Percentiles rank a stretch among this genome's conserved stretches.
These are phyloP conservation scores for Globisporangium lucens DNA, from an alignment of 352 stramenopile species.

Conservation along the genomic window DNA sequence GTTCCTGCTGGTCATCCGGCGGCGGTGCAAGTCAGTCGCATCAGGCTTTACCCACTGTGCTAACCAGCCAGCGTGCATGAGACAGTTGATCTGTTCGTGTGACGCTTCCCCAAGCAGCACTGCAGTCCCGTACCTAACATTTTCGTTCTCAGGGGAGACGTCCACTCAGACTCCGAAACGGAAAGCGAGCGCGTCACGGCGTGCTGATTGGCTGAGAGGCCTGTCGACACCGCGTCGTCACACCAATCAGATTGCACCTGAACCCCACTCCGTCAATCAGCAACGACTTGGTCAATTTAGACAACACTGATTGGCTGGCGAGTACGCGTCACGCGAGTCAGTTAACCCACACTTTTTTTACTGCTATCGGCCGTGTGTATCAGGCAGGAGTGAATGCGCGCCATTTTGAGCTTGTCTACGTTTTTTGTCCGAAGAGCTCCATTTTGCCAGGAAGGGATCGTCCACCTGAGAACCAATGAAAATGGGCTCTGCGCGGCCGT, in stretches of 20 bases:
- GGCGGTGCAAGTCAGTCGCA: not conserved
- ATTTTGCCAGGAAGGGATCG: not conserved
- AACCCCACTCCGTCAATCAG: not conserved
- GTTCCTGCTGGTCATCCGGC: conserved; percentile 10
- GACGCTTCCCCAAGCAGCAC: conserved; percentile 16
- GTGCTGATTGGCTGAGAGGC: not conserved
- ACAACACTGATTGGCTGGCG: not conserved
- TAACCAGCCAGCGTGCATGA: conserved; percentile 9
- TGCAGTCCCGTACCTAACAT: not conserved
- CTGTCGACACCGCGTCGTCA: conserved; percentile 7
- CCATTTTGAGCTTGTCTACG: conserved; percentile 4
- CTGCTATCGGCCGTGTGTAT: conserved; percentile 4
- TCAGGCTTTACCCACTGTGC: not conserved
- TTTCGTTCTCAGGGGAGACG: conserved; percentile 3
- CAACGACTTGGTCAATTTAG: not conserved
- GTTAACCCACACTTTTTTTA: conserved; percentile 14
- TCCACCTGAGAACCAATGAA: not conserved
- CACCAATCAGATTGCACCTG: conserved; percentile 7
- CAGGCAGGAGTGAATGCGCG: not conserved
- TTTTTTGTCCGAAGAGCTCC: conserved; percentile 3
- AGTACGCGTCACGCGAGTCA: conserved; percentile 9
- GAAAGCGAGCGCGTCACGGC: conserved; percentile 2
- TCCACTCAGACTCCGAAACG: not conserved
- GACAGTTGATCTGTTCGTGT: conserved; percentile 15
- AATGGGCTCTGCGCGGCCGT: not conserved